These are phyloP conservation scores for Limnanthes douglasii DNA, from an alignment of 345 rosid species.

Conservation along the genomic window DNA sequence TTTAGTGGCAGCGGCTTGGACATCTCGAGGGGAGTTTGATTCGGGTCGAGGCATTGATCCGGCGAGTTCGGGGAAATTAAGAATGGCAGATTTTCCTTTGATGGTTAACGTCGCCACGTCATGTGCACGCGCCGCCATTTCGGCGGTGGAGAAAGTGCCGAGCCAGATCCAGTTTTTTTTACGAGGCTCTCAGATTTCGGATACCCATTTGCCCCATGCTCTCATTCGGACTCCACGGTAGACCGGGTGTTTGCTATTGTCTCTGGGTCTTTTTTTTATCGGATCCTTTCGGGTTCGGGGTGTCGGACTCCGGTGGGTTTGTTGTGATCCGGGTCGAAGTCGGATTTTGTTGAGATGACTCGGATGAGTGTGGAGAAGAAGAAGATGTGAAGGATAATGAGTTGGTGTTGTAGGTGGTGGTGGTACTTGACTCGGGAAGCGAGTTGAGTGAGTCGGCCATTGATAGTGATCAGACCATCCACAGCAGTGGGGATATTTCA, in stretches of 20 bases:
- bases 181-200: constrained; percentile 91
- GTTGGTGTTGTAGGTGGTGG: no score
- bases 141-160: constrained; percentile 75
- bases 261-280: no score
- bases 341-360: no score
- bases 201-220: constrained; percentile 97
- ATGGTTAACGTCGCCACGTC: constrained; percentile 89
- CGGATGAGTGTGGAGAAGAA: no score
- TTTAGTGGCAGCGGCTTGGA: constrained; percentile 80
- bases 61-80: constrained; percentile 78
- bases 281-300: no score
- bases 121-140: constrained; percentile 98
- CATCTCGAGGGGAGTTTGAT: constrained; percentile 58
- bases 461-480: no score
- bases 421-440: no score
- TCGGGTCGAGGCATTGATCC: constrained; percentile 50
- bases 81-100: constrained; percentile 72
- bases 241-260: constrained; percentile 38
- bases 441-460: no score
- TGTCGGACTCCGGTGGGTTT: no score
- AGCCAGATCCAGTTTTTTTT: constrained; percentile 95
- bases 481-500: no score
- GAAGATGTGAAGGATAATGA: no score
- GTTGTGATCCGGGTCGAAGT: no score
- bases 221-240: constrained; percentile 88